Conservation (phyloP, 805 yeast species). For the Isabelozyma gotoi region DNA sequence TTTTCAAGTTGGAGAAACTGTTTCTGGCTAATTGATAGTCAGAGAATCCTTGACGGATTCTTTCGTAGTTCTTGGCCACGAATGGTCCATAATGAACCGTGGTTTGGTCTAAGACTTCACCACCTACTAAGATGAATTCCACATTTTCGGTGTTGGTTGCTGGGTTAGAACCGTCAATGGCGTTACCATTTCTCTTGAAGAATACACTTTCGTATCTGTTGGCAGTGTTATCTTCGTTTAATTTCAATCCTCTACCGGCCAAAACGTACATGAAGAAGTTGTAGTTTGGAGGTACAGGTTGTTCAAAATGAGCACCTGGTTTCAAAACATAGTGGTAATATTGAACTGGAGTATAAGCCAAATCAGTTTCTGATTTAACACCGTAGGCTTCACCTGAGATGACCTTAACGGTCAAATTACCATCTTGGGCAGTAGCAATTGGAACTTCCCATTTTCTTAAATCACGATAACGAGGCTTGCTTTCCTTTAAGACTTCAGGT, state of each 20-base stretch:
- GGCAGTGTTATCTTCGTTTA: slow-evolving; percentile 43
- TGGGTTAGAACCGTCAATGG: slow-evolving; percentile 42
- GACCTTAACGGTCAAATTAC: slow-evolving; percentile 62
- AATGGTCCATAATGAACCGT: slow-evolving; percentile 90
- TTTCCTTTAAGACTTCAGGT: slow-evolving; percentile 61
- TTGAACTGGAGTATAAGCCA: slow-evolving; percentile 80
- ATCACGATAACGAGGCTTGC: slow-evolving; percentile 77
- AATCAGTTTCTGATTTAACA: slow-evolving; percentile 66
- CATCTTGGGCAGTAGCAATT: slow-evolving; percentile 59
- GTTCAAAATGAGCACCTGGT: slow-evolving; percentile 65
- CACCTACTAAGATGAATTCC: slow-evolving; percentile 74
- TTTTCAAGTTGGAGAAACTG: slow-evolving; percentile 67
- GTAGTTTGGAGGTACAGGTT: slow-evolving; percentile 57
- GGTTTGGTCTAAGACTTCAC: slow-evolving; percentile 69
- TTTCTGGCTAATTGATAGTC: slow-evolving; percentile 69
- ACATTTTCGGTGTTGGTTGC: slow-evolving; percentile 40
- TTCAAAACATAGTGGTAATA: slow-evolving; percentile 65
- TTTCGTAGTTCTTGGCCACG: slow-evolving; percentile 69
- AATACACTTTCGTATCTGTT: slow-evolving; percentile 54
- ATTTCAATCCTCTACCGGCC: slow-evolving; percentile 52
- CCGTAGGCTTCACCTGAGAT: slow-evolving; percentile 79
- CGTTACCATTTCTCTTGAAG: slow-evolving; percentile 69
- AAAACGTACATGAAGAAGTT: slow-evolving; percentile 70
- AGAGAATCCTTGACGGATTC: slow-evolving; percentile 64
- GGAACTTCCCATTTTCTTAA: slow-evolving; percentile 72